Evolutionary conservation across 495 filamentous ascomycete genomes (phyloP).

Genomic region (Aspergillus homomorphus): DNA sequence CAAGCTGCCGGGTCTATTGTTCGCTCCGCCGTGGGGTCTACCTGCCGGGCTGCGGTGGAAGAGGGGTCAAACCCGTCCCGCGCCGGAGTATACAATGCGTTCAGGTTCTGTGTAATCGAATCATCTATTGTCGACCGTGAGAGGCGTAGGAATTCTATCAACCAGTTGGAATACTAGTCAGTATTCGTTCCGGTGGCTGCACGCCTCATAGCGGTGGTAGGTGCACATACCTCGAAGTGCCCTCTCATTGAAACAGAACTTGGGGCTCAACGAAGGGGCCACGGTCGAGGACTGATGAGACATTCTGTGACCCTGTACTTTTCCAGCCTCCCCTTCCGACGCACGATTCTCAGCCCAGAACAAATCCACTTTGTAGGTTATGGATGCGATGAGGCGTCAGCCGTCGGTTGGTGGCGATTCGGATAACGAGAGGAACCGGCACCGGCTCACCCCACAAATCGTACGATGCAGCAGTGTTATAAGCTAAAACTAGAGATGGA

Average conservation of each 20-base stretch:
- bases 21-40: conserved; percentile 36
- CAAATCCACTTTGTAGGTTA: conserved; percentile 39
- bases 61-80: conserved; percentile 71
- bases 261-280: conserved; percentile 68
- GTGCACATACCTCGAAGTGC: conserved; percentile 68
- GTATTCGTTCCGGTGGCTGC: background rate
- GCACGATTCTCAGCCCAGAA: conserved; percentile 35
- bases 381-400: background rate
- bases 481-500: no score
- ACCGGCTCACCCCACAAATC: no score
- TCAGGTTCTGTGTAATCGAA: conserved; percentile 88
- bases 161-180: conserved; percentile 10
- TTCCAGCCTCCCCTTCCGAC: conserved; percentile 21
- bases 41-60: conserved; percentile 62
- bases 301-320: conserved; percentile 47
- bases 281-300: conserved; percentile 51
- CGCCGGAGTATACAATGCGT: conserved; percentile 79
- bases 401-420: conserved; percentile 1
- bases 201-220: background rate
- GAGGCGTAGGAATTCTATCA: conserved; percentile 83
- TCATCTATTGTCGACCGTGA: conserved; percentile 88
- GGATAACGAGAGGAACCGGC: background rate
- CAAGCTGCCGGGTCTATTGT: conserved; percentile 62
- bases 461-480: no score
- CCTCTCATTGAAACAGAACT: conserved; percentile 89